These are phyloP conservation scores for Crithidia brevicula DNA, from an alignment of 208 protist genomes.

Conservation along the genomic window DNA sequence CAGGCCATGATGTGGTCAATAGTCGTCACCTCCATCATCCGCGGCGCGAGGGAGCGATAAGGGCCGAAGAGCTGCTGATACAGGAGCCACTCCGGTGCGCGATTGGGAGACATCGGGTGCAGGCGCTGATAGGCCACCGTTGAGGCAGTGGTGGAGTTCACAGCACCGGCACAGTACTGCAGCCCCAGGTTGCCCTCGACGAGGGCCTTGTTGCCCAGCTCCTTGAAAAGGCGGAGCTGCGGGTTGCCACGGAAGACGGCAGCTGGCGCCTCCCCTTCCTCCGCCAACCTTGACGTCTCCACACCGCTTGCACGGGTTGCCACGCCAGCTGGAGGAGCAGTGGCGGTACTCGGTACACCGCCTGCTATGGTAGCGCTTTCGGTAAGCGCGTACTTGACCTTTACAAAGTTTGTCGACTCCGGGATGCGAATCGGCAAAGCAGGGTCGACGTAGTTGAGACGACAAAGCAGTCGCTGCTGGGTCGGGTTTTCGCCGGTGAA, in stretches of 20 bases:
- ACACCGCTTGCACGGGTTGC: background rate
- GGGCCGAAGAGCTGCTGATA: constrained; percentile 81
- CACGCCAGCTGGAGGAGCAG: background rate
- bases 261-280: background rate
- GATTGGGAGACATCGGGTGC: constrained; percentile 85
- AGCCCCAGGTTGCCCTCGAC: constrained; percentile 35
- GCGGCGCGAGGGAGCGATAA: constrained; percentile 77
- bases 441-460: constrained; percentile 81
- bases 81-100: constrained; percentile 82
- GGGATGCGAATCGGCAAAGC: constrained; percentile 69
- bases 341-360: background rate
- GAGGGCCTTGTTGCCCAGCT: constrained; percentile 41
- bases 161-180: constrained; percentile 53
- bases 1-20: constrained; percentile 86
- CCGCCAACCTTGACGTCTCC: background rate
- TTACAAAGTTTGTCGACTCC: constrained; percentile 71
- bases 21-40: constrained; percentile 80
- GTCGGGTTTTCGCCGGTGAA: constrained; percentile 66
- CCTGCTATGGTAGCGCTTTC: constrained; percentile 13
- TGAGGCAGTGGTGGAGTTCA: constrained; percentile 73
- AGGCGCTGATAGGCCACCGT: constrained; percentile 77
- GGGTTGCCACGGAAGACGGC: constrained; percentile 49
- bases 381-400: constrained; percentile 72
- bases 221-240: constrained; percentile 62
- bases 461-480: constrained; percentile 78